Evolutionary conservation across 495 filamentous ascomycete genomes (phyloP).

Genomic region (Aspergillus carlsbadensis): DNA sequence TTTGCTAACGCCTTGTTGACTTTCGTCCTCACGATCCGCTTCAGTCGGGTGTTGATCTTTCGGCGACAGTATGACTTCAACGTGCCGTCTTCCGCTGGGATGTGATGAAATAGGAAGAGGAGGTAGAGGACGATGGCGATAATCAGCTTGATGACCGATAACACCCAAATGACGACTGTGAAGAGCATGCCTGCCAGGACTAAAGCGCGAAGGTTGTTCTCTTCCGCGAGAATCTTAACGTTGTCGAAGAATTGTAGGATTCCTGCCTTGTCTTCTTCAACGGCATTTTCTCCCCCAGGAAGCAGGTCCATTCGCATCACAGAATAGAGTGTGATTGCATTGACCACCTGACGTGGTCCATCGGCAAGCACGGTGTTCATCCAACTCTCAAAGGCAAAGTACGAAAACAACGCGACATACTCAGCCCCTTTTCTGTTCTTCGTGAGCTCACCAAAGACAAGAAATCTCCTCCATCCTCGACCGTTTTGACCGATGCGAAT

Average conservation of each 20-base stretch:
- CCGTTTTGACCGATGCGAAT: constrained; percentile 64
- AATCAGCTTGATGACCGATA: constrained; percentile 72
- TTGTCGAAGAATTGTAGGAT: constrained; percentile 73
- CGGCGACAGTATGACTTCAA: constrained; percentile 82
- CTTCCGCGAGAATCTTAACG: constrained; percentile 62
- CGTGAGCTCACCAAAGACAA: constrained; percentile 90
- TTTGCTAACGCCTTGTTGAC: constrained; percentile 83
- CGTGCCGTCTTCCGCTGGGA: constrained; percentile 73
- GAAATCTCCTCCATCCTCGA: constrained; percentile 77
- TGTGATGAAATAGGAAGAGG: constrained; percentile 85
- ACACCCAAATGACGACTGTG: constrained; percentile 84
- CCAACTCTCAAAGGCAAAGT: constrained; percentile 94
- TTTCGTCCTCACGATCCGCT: constrained; percentile 75
- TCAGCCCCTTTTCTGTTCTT: constrained; percentile 88
- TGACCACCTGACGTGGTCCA: constrained; percentile 86
- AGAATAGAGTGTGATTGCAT: constrained; percentile 81
- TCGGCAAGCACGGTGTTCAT: constrained; percentile 84
- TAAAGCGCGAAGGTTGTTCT: constrained; percentile 73
- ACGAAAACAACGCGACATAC: constrained; percentile 88
- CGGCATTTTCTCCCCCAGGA: constrained; percentile 53
- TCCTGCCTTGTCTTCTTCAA: constrained; percentile 43
- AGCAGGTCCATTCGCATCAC: constrained; percentile 70
- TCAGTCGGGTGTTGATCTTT: constrained; percentile 80
- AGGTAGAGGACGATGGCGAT: constrained; percentile 75
- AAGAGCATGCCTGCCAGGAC: constrained; percentile 88